These are phyloP conservation scores for Bidens hawaiensis DNA, from an alignment of 140 eudicot species.

Conservation along the genomic window DNA sequence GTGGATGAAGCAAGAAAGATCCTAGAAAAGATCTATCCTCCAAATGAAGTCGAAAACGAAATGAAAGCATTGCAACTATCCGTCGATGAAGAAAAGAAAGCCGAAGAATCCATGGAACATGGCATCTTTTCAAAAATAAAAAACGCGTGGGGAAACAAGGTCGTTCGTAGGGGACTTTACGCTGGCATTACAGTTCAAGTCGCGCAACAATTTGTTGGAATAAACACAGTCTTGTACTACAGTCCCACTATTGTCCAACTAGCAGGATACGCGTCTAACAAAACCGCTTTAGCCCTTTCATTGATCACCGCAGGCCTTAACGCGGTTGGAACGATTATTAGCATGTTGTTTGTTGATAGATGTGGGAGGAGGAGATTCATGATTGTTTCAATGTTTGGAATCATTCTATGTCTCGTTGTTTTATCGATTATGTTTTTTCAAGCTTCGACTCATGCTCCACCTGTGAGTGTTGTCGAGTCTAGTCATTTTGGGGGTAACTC, in stretches of 20 bases:
- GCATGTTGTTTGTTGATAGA: constrained; percentile 65
- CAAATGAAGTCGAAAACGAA: constrained; percentile 5
- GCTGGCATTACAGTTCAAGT: constrained; percentile 74
- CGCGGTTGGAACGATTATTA: constrained; percentile 52
- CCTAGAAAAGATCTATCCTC: constrained; percentile 33
- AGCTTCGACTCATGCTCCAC: constrained; percentile 42
- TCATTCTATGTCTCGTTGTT: constrained; percentile 47
- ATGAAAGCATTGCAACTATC: constrained; percentile 15
- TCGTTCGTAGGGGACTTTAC: constrained; percentile 54
- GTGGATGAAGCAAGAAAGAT: constrained; percentile 46
- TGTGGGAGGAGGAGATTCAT: constrained; percentile 61
- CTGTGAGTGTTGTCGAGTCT: constrained; percentile 36
- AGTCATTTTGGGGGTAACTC: constrained; percentile 42
- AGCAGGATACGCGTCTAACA: constrained; percentile 69
- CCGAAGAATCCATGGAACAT: constrained; percentile 1
- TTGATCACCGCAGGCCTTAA: constrained; percentile 65
- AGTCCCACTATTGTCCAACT: constrained; percentile 62
- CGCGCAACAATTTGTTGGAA: constrained; percentile 72
- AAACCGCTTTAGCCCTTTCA: constrained; percentile 62
- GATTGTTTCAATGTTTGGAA: constrained; percentile 71
- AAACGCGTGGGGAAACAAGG: constrained; percentile 37
- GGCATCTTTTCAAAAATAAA: constrained; percentile 28
- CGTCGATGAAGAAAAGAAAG: constrained; percentile 4
- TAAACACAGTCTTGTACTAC: constrained; percentile 60
- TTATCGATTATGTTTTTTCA: constrained; percentile 42